Evolutionary conservation across 1,284 basidiomycete species (phyloP).

Genomic region (Cryptococcus deneoformans): DNA sequence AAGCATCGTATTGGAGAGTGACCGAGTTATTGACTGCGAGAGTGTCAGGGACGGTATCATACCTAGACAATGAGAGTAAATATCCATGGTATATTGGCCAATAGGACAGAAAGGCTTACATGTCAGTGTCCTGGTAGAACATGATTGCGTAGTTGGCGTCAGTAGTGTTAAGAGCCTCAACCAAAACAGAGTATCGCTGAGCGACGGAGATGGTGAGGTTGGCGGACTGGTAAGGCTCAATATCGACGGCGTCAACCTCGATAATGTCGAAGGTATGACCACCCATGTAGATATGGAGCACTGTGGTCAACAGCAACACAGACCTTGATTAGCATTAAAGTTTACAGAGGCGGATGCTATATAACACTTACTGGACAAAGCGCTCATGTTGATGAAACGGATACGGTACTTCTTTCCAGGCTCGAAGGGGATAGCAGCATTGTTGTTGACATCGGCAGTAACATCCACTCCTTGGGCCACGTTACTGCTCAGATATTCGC

Average conservation of each 20-base stretch:
- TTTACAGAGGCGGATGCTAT: too few species aligned
- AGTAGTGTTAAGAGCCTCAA: slow-evolving; percentile 83
- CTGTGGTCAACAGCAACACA: slow-evolving; percentile 8
- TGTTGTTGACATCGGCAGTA: slow-evolving; percentile 69
- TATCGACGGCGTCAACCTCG: slow-evolving; percentile 83
- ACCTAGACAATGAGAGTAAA: slow-evolving; percentile 57
- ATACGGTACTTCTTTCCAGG: slow-evolving; percentile 69
- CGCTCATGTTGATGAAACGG: slow-evolving; percentile 72
- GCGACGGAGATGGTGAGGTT: slow-evolving; percentile 73
- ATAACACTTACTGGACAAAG: slow-evolving; percentile 39
- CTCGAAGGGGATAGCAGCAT: slow-evolving; percentile 77
- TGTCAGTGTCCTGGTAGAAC: slow-evolving; percentile 73
- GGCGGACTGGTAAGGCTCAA: slow-evolving; percentile 67
- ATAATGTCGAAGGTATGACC: slow-evolving; percentile 89
- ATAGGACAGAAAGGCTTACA: slow-evolving; percentile 40
- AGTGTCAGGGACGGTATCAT: slow-evolving; percentile 69
- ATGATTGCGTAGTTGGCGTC: slow-evolving; percentile 81
- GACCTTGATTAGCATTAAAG: background rate
- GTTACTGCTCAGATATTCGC: slow-evolving; percentile 59
- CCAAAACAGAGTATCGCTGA: slow-evolving; percentile 90
- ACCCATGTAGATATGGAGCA: slow-evolving; percentile 86
- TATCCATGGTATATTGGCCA: background rate
- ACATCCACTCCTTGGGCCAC: slow-evolving; percentile 31
- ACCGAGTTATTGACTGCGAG: slow-evolving; percentile 78
- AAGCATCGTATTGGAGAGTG: slow-evolving; percentile 62